Evolutionary conservation across 148 eudicot species (phyloP), one percentile per base, ranked within the genome.

Genomic region (Bassia scoparia): DNA sequence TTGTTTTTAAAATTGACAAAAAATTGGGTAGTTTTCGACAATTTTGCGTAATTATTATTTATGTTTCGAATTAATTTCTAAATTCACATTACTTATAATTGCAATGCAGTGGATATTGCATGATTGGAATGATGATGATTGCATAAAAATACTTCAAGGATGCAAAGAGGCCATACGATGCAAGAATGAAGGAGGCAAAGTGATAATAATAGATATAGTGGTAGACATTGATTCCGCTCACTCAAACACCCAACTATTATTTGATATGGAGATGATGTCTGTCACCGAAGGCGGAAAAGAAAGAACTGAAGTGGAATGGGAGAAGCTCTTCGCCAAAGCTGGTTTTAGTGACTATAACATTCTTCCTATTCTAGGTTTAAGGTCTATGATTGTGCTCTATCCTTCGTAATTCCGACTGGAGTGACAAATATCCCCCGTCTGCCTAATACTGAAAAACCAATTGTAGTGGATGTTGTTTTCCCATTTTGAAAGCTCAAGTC

Each of bases 141-240:
- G 78, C 48, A 23, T 76, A 24, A 59, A 69, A 33, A 60, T 76
- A 68, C 78, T 76, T 7, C 37, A 62, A 63, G 30, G 43, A 37
- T 77, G 74, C 59, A 77, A 62, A 70, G 70, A 77, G n/a, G 70
- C 77, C 52, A 64, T 74, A 27, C 61, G 74, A 76, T 68, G 29
- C 13, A 76, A 34, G 27, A 68, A 72, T 6, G 27, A 70, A 35
- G 73, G 53, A 38, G 74, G 74, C 50, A 71, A 71, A 37, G 49
- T 70, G 34, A 30, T 77, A 8, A 77, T 70, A 15, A 64, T 77
- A 70, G 74, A 70, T 21, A 62, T 77, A 5, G 79, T 77, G 29
- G 52, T 76, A 23, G 68, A 68, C 16, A 3, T 44, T 21, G 12
- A 29, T 26, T 29, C 2, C 3, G 16, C 35, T 8, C 21, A 70